Evolutionary conservation across 805 yeast genomes (phyloP).

Genomic region (Metschnikowia santaceciliae): DNA sequence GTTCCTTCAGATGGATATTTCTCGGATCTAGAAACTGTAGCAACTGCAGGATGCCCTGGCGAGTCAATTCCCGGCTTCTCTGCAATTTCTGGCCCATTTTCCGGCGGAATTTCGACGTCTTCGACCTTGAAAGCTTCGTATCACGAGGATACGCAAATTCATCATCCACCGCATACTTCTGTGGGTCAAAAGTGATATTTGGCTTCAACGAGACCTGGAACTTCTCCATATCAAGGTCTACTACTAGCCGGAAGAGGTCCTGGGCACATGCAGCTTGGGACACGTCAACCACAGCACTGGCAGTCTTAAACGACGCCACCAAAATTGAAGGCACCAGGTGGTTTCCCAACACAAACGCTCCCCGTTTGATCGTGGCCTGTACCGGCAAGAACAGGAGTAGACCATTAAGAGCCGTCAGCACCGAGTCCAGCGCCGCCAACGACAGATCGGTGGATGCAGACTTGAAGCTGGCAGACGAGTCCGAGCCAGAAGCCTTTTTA

Average conservation of each 20-base stretch:
- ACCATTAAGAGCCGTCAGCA: conserved; percentile 8
- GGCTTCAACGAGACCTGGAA: conserved; percentile 63
- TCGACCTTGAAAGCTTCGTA: not conserved
- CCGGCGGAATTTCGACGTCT: not conserved
- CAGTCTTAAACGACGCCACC: conserved; percentile 54
- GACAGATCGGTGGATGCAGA: conserved; percentile 2
- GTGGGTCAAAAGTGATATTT: conserved; percentile 57
- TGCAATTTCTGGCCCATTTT: not conserved
- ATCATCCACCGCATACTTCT: conserved; percentile 3
- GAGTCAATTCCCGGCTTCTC: not conserved
- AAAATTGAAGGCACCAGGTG: conserved; percentile 68
- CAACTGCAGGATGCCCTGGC: not conserved
- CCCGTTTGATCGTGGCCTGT: conserved; percentile 53
- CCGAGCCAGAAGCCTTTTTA: conserved; percentile 12
- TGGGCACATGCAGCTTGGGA: conserved; percentile 38
- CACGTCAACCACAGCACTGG: conserved; percentile 57
- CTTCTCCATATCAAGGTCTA: conserved; percentile 44
- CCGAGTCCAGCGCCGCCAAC: not conserved
- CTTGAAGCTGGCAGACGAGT: conserved; percentile 5
- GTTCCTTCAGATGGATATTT: not conserved
- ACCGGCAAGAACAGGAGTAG: conserved; percentile 54
- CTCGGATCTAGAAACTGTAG: not conserved
- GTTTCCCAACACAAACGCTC: conserved; percentile 80
- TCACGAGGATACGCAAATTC: not conserved
- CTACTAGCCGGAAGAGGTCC: conserved; percentile 54